Conservation (phyloP, 257 asterid species). For the Solanum tarijense region DNA sequence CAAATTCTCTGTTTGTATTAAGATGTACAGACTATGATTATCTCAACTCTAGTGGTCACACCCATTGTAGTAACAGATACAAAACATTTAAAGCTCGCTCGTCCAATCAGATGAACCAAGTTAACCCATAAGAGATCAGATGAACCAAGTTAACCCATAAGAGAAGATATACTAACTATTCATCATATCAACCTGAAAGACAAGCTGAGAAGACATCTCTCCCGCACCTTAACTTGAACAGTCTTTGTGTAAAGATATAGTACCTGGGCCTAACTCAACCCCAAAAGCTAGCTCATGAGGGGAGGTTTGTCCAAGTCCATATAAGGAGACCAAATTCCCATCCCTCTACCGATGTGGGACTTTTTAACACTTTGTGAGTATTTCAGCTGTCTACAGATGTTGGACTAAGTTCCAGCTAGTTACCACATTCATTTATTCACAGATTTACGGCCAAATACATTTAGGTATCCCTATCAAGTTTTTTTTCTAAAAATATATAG, state of each 20-base stretch:
- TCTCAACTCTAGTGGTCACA: not conserved
- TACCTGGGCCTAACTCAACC: too few relatives aligned
- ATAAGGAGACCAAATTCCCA: too few relatives aligned
- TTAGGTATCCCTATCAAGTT: not conserved
- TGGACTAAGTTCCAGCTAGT: not conserved
- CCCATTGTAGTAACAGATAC: not conserved
- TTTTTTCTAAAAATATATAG: too few relatives aligned
- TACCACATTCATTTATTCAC: not conserved
- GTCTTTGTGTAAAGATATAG: not conserved
- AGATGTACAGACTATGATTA: not conserved
- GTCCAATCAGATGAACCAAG: not conserved
- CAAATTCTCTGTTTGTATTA: not conserved
- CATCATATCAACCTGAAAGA: not conserved
- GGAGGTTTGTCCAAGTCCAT: too few relatives aligned
- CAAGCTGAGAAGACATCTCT: not conserved
- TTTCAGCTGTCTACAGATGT: not conserved
- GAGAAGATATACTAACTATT: not conserved
- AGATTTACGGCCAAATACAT: not conserved
- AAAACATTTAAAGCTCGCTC: not conserved
- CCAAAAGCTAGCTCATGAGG: too few relatives aligned
- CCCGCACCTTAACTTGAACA: not conserved
- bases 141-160: not conserved
- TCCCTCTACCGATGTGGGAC: too few relatives aligned
- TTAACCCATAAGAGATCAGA: not conserved
- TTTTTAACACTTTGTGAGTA: not conserved